These are phyloP conservation scores for Gillenia trifoliata DNA, from an alignment of 306 rosid genomes.

Conservation along the genomic window DNA sequence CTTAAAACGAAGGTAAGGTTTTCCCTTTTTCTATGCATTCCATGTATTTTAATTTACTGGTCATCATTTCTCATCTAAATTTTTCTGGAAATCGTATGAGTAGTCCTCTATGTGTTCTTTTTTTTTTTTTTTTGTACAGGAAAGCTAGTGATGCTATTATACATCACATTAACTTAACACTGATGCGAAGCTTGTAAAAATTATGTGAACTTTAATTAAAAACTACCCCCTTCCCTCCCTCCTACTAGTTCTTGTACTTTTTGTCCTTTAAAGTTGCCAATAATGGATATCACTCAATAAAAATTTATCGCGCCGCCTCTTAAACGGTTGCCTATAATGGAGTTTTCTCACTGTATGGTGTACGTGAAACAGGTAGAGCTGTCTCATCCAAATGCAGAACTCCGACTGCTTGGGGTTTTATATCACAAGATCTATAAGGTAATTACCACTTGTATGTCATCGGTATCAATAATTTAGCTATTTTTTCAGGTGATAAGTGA, in stretches of 20 bases:
- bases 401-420: conserved; percentile 87
- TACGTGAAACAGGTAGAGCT: conserved; percentile 69
- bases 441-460: background rate
- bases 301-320: background rate
- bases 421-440: conserved; percentile 97
- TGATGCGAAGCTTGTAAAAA: too few relatives aligned
- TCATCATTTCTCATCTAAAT: background rate
- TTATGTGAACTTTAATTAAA: too few relatives aligned
- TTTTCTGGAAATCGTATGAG: background rate
- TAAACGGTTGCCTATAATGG: background rate
- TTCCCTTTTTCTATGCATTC: background rate
- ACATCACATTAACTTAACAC: too few relatives aligned
- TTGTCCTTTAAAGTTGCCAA: too few relatives aligned
- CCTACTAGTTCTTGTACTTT: too few relatives aligned
- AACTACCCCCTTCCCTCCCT: too few relatives aligned
- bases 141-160: too few relatives aligned
- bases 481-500: background rate
- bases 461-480: too few relatives aligned
- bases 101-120: background rate
- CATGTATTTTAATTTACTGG: too few relatives aligned
- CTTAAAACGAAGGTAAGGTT: conserved; percentile 59
- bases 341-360: background rate
- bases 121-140: too few relatives aligned
- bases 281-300: too few relatives aligned
- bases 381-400: conserved; percentile 77